Evolutionary conservation across 1,139 yeast genomes (phyloP).

Genomic region (Geotrichum cucujoidarum): DNA sequence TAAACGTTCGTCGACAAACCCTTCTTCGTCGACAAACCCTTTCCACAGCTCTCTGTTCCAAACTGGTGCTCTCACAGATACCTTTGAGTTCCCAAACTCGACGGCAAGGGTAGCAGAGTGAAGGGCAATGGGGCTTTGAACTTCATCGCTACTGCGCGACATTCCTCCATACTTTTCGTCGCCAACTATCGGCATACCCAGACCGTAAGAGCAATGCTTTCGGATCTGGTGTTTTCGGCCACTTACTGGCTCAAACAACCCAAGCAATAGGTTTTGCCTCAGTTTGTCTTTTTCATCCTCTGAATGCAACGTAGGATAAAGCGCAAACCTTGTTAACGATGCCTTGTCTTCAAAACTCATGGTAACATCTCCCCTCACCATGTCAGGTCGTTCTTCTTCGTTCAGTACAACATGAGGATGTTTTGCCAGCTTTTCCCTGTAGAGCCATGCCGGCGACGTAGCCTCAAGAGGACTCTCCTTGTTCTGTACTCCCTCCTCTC

Average conservation of each 20-base stretch:
- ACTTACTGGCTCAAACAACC: slow-evolving; percentile 38
- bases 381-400: background rate
- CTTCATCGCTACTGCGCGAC: background rate
- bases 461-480: background rate
- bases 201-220: slow-evolving; percentile 31
- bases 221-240: slow-evolving; percentile 48
- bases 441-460: too few relatives aligned
- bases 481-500: background rate
- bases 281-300: background rate
- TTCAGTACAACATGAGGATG: background rate
- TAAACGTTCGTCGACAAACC: background rate
- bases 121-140: slow-evolving; percentile 6
- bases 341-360: background rate
- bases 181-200: slow-evolving; percentile 28
- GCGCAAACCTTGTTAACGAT: background rate
- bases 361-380: background rate
- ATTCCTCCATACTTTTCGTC: slow-evolving; percentile 22
- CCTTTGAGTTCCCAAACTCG: slow-evolving; percentile 4
- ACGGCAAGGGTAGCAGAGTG: slow-evolving; percentile 13
- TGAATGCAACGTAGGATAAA: background rate
- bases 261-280: slow-evolving; percentile 20
- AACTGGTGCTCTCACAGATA: slow-evolving; percentile 9
- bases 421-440: too few relatives aligned
- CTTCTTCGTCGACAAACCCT: background rate
- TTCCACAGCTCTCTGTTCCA: slow-evolving; percentile 4